phyloP scores from a whole-genome alignment of 257 asterid species.

The Sherardia arvensis region DNA sequence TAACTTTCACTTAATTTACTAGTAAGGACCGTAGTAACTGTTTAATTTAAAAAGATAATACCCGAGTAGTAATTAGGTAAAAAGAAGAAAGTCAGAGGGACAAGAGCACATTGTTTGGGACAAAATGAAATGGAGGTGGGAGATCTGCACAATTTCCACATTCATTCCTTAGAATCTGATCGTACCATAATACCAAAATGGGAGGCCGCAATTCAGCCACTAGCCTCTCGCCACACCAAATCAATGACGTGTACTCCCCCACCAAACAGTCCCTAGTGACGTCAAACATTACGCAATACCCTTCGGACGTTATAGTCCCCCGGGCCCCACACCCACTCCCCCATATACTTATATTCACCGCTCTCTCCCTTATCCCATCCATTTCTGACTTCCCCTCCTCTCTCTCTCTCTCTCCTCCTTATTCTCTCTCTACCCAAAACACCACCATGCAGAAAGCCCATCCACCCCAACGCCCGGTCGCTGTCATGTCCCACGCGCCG shows the following conservation, averaged over 20 bases:
- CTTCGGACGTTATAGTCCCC: conserved; percentile 21
- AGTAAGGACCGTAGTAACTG: too few relatives aligned
- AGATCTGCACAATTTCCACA: not conserved
- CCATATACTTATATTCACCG: conserved; percentile 9
- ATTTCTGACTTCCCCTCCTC: not conserved
- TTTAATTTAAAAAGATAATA: too few relatives aligned
- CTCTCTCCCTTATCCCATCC: not conserved
- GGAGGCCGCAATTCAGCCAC: conserved; percentile 7
- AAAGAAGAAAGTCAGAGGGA: not conserved
- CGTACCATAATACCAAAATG: not conserved
- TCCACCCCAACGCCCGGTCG: conserved; percentile 14
- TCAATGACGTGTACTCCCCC: conserved; percentile 7
- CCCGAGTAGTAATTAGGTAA: too few relatives aligned
- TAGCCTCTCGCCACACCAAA: not conserved
- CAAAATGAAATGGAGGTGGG: not conserved
- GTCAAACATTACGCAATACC: conserved; percentile 8
- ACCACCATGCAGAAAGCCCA: conserved; percentile 46
- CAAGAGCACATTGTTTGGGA: not conserved
- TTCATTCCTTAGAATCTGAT: not conserved
- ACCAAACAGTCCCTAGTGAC: conserved; percentile 8
- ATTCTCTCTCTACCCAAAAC: not conserved
- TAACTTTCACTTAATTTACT: too few relatives aligned
- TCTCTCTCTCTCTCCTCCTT: not conserved
- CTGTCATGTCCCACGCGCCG: not conserved
- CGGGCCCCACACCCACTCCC: not conserved